Evolutionary conservation across 2,329 filamentous ascomycete species (phyloP).

Genomic region (Calonectria naviculata): DNA sequence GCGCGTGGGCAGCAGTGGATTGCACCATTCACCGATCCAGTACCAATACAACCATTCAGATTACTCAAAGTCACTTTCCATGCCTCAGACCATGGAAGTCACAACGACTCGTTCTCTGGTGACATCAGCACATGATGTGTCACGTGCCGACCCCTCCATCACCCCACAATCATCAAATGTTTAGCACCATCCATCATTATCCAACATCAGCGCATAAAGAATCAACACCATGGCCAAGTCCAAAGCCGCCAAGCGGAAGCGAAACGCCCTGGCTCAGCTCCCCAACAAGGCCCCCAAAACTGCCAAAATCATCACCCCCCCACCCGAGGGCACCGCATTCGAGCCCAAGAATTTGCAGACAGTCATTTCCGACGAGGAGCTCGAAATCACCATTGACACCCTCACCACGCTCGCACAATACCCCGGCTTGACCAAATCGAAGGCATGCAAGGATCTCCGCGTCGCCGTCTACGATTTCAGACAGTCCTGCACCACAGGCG

Average conservation of each 20-base stretch:
- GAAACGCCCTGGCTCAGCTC: constrained; percentile 47
- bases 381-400: constrained; percentile 75
- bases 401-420: constrained; percentile 68
- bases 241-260: constrained; percentile 60
- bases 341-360: constrained; percentile 64
- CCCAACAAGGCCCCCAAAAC: constrained; percentile 53
- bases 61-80: not conserved
- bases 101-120: not conserved
- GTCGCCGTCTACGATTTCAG: constrained; percentile 77
- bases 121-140: not conserved
- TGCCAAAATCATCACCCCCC: constrained; percentile 43
- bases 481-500: constrained; percentile 74
- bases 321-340: constrained; percentile 46
- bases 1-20: too few species aligned
- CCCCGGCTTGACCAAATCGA: constrained; percentile 74
- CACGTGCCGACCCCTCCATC: not conserved
- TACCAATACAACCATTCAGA: not conserved
- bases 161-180: not conserved
- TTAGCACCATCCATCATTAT: not conserved
- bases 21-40: too few species aligned
- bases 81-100: too few species aligned
- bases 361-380: constrained; percentile 71
- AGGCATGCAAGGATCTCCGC: constrained; percentile 73
- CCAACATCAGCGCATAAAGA: not conserved
- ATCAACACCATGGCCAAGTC: constrained; percentile 53